Conservation (phyloP, 2,329 filamentous ascomycete genomes). For the Bipolaris oryzae region DNA sequence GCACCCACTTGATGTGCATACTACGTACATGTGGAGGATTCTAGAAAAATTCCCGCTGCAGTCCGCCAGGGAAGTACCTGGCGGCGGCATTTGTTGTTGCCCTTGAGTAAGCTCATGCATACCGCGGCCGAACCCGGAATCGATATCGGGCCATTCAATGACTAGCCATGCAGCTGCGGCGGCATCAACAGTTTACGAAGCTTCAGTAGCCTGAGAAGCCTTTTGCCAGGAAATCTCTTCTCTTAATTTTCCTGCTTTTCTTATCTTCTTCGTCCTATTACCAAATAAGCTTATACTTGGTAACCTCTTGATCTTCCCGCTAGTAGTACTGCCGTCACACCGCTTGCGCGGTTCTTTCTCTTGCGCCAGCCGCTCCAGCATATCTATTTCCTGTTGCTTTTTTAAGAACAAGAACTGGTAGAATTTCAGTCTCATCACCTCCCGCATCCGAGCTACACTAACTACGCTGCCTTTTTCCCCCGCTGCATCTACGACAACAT, state of each 20-base stretch:
- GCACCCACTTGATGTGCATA: neutral
- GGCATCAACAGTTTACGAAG: neutral
- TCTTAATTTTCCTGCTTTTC: neutral
- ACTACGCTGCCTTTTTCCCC: constrained; percentile 4
- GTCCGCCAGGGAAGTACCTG: neutral
- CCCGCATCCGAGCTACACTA: constrained; percentile 4
- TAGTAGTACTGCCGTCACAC: neutral
- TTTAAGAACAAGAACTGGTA: constrained; percentile 14
- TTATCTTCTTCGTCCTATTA: neutral
- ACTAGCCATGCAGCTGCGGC: neutral
- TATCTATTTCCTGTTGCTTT: constrained; percentile 4
- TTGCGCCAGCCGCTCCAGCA: neutral
- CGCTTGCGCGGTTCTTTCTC: neutral
- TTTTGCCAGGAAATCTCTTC: neutral
- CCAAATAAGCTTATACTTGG: neutral
- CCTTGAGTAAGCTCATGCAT: neutral
- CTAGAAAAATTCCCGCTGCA: neutral
- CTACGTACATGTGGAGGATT: neutral
- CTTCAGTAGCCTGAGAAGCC: neutral
- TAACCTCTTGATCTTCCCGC: neutral
- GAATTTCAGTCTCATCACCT: constrained; percentile 12
- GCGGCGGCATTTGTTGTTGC: neutral
- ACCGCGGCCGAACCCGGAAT: neutral
- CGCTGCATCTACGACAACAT: neutral
- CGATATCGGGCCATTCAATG: neutral